Evolutionary conservation across 257 asterid genomes (phyloP).

Genomic region (Gentiana macrophylla): DNA sequence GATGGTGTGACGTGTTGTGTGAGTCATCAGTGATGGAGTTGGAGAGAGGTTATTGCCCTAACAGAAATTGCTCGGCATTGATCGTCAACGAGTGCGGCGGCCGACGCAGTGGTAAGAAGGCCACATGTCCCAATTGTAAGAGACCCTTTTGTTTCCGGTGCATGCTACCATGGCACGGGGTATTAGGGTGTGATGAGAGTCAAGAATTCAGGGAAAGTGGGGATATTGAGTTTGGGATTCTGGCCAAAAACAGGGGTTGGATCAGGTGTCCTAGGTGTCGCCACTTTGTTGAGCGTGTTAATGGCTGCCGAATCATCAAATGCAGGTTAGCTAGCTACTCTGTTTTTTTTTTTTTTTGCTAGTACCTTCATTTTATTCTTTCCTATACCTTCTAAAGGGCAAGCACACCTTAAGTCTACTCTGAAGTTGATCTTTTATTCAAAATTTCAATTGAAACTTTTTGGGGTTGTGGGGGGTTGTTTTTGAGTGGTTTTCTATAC

Average conservation of each 20-base stretch:
- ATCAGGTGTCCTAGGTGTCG: constrained; percentile 61
- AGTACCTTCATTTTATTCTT: no score
- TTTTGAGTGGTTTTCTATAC: no score
- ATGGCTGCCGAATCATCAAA: constrained; percentile 41
- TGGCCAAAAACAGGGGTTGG: constrained; percentile 49
- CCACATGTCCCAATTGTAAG: constrained; percentile 55
- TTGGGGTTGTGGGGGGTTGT: no score
- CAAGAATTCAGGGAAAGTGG: constrained; percentile 14
- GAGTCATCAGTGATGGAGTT: constrained; percentile 29
- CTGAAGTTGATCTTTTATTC: no score
- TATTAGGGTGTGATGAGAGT: constrained; percentile 30
- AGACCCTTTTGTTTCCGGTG: constrained; percentile 40
- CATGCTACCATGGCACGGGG: constrained; percentile 22
- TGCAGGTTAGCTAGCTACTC: constrained; percentile 40
- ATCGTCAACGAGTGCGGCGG: constrained; percentile 63
- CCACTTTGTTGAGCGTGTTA: constrained; percentile 46
- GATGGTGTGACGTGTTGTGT: constrained; percentile 69
- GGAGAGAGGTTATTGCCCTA: constrained; percentile 48
- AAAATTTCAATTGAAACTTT: no score
- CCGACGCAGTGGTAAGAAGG: constrained; percentile 24
- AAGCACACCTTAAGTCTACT: no score
- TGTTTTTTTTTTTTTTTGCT: no score
- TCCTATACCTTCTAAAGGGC: no score
- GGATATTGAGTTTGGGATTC: constrained; percentile 44
- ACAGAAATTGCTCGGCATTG: constrained; percentile 40